A percentile compares a stretch with the other conserved stretches of the same genome.
These are phyloP conservation scores for Aspergillus sp. DNA, from an alignment of 2,329 filamentous ascomycete genomes.

Conservation along the genomic window DNA sequence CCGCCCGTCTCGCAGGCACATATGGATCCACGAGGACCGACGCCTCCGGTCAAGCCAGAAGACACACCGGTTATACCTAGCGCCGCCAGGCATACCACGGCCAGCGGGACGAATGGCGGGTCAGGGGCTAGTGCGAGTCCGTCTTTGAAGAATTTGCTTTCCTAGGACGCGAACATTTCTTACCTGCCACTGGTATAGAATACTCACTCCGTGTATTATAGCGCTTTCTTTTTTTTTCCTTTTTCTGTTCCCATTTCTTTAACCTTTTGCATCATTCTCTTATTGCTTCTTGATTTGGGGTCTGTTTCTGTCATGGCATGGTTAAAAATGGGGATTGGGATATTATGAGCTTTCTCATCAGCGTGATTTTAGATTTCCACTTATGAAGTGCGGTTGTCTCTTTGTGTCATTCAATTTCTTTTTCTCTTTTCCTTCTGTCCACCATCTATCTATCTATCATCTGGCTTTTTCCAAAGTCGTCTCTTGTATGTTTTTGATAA, in stretches of 20 bases:
- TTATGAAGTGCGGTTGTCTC: neutral
- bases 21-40: slow-evolving; percentile 38
- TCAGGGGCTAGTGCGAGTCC: slow-evolving; percentile 75
- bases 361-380: slow-evolving; percentile 16
- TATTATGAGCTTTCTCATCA: slow-evolving; percentile 12
- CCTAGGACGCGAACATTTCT: slow-evolving; percentile 43
- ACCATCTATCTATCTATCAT: neutral
- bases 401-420: neutral
- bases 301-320: slow-evolving; percentile 14
- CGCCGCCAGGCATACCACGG: slow-evolving; percentile 29
- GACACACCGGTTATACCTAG: slow-evolving; percentile 31
- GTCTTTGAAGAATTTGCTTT: slow-evolving; percentile 72
- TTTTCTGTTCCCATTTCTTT: neutral
- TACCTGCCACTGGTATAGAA: slow-evolving; percentile 3
- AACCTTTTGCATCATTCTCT: slow-evolving; percentile 1
- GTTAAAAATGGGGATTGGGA: slow-evolving; percentile 17
- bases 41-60: slow-evolving; percentile 34
- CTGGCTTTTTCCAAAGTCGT: neutral
- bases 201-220: slow-evolving; percentile 21
- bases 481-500: neutral
- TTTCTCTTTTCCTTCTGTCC: neutral
- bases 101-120: slow-evolving; percentile 31
- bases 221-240: slow-evolving; percentile 3
- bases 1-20: slow-evolving; percentile 39
- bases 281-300: slow-evolving; percentile 4